A percentile compares a stretch with the other conserved stretches of the same genome.
Conservation (phyloP, 129 eudicot genomes). For the Ambrosia artemisiifolia region DNA sequence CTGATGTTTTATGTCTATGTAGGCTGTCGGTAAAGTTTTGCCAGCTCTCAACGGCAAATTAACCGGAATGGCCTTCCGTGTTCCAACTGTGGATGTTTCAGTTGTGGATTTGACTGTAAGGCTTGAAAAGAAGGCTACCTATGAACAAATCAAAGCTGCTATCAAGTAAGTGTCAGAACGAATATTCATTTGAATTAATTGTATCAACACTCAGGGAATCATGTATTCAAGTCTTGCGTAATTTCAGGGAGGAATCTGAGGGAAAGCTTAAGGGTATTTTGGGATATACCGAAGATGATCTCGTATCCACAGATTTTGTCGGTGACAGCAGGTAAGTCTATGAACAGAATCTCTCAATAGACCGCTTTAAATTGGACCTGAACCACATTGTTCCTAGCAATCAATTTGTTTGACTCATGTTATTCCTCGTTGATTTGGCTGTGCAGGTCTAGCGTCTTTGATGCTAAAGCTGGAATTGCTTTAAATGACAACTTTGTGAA, state of each 20-base stretch:
- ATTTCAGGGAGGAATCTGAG: slow-evolving; percentile 68
- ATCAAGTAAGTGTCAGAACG: slow-evolving; percentile 48
- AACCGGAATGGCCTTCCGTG: slow-evolving; percentile 68
- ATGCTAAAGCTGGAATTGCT: slow-evolving; percentile 89
- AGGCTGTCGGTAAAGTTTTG: slow-evolving; percentile 65
- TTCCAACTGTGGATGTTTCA: slow-evolving; percentile 76
- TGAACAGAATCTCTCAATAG: background rate
- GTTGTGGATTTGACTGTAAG: slow-evolving; percentile 77
- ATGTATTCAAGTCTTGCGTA: background rate
- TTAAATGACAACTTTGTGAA: slow-evolving; percentile 75
- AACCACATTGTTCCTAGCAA: background rate
- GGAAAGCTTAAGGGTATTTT: slow-evolving; percentile 62
- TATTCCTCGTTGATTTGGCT: background rate
- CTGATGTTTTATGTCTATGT: background rate
- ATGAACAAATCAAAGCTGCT: slow-evolving; percentile 79
- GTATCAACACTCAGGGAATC: background rate
- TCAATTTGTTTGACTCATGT: background rate
- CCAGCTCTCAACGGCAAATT: slow-evolving; percentile 53
- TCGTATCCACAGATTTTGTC: slow-evolving; percentile 78
- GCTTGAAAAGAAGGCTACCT: slow-evolving; percentile 72
- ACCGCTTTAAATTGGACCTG: background rate
- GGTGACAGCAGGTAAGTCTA: slow-evolving; percentile 69
- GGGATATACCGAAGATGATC: slow-evolving; percentile 81
- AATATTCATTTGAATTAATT: background rate
- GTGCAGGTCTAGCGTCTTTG: slow-evolving; percentile 79